Percentiles rank a stretch among this genome's conserved stretches.
Evolutionary conservation across 2,329 filamentous ascomycete genomes (phyloP).

Genomic region (Cercospora sesami): DNA sequence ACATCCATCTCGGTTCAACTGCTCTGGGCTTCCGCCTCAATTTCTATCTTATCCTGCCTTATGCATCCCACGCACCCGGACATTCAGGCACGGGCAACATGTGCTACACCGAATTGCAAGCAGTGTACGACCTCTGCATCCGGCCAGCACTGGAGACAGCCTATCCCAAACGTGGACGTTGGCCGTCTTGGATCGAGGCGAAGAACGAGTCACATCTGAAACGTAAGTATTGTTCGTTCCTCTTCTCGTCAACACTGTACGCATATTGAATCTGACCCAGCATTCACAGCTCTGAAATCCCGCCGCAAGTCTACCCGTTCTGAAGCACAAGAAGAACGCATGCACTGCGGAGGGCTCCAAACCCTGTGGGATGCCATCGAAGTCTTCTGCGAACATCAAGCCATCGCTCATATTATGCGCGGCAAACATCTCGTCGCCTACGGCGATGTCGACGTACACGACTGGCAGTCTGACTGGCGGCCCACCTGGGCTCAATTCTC

Average conservation of each 20-base stretch:
- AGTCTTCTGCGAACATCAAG: conserved; percentile 13
- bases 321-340: conserved; percentile 23
- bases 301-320: conserved; percentile 17
- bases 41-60: conserved; percentile 28
- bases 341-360: conserved; percentile 25
- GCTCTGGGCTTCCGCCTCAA: conserved; percentile 27
- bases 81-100: conserved; percentile 18
- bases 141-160: conserved; percentile 23
- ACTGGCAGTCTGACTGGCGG: conserved; percentile 23
- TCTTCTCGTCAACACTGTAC: background rate
- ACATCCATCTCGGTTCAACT: conserved; percentile 27
- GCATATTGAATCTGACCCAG: background rate
- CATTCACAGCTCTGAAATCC: conserved; percentile 22
- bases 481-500: conserved; percentile 22
- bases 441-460: conserved; percentile 22
- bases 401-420: conserved; percentile 17
- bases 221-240: background rate
- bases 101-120: conserved; percentile 22
- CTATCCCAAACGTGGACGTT: conserved; percentile 21
- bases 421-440: conserved; percentile 19
- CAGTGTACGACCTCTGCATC: conserved; percentile 24
- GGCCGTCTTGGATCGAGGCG: conserved; percentile 26
- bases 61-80: conserved; percentile 10
- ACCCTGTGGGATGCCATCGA: conserved; percentile 25
- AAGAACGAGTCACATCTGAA: conserved; percentile 28